phyloP scores from a whole-genome alignment of 2,329 filamentous ascomycete genomes.

The Talaromyces sp. region DNA sequence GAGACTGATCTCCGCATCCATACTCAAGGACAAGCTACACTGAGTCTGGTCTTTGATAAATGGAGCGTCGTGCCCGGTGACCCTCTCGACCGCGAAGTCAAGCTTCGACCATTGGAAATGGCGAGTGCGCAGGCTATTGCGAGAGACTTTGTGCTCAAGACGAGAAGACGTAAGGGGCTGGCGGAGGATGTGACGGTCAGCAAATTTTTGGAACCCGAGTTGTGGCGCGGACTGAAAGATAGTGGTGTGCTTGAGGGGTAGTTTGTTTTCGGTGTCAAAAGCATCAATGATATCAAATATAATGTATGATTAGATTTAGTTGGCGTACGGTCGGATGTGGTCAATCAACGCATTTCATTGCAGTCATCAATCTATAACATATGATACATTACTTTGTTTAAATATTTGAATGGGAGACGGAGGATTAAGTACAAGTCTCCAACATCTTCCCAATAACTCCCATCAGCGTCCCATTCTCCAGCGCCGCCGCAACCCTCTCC shows the following conservation, averaged over 20 bases:
- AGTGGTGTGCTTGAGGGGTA: constrained; percentile 75
- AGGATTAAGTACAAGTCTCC: constrained; percentile 59
- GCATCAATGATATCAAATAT: constrained; percentile 1
- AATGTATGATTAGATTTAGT: constrained; percentile 4
- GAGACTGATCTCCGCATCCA: constrained; percentile 96
- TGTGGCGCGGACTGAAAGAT: constrained; percentile 83
- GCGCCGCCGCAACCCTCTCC: constrained; percentile 87
- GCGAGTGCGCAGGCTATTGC: constrained; percentile 85
- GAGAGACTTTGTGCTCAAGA: constrained; percentile 95
- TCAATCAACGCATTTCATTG: constrained; percentile 5
- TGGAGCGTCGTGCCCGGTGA: constrained; percentile 97
- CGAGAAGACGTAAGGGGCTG: constrained; percentile 83
- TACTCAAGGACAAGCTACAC: constrained; percentile 86
- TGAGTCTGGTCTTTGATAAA: constrained; percentile 89
- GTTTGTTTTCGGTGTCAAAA: not conserved
- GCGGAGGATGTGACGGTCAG: constrained; percentile 94
- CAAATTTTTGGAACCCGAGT: constrained; percentile 93
- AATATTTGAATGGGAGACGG: not conserved
- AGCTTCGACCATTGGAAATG: constrained; percentile 79
- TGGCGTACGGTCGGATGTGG: constrained; percentile 7
- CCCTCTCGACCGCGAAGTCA: constrained; percentile 82
- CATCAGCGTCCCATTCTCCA: constrained; percentile 90
- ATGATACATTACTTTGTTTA: not conserved
- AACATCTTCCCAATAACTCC: constrained; percentile 91
- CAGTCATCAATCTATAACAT: not conserved